A percentile compares a stretch with the other conserved stretches of the same genome.
These are phyloP conservation scores for Tympanopsis confertula DNA, from an alignment of 2,329 filamentous ascomycete species.

Conservation along the genomic window DNA sequence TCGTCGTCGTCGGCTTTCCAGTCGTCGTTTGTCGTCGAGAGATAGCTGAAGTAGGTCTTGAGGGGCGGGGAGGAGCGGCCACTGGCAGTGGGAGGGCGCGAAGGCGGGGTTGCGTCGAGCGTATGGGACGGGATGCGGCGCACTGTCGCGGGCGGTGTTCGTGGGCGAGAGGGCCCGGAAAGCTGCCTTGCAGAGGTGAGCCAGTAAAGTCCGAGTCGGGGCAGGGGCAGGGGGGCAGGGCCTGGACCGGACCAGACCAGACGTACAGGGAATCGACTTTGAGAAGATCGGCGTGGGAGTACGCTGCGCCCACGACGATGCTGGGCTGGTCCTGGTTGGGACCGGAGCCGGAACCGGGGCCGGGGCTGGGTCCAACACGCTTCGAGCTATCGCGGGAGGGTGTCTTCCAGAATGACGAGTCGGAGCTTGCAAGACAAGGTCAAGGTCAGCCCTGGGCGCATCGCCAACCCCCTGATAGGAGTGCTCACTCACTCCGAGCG, in stretches of 20 bases:
- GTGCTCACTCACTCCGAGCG: constrained; percentile 47
- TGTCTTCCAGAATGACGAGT: constrained; percentile 79
- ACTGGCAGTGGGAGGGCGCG: constrained; percentile 32
- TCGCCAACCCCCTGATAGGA: constrained; percentile 10
- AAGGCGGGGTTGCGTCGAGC: constrained; percentile 43
- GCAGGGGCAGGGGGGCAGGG: neutral
- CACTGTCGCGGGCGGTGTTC: constrained; percentile 64
- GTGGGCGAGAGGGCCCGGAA: constrained; percentile 49
- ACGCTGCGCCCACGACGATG: constrained; percentile 83
- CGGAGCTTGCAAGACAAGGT: constrained; percentile 47
- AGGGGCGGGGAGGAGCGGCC: constrained; percentile 51
- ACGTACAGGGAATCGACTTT: constrained; percentile 72
- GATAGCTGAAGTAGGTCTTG: constrained; percentile 68
- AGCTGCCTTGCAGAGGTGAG: constrained; percentile 34
- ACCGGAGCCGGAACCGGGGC: too few relatives aligned
- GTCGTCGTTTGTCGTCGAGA: constrained; percentile 71
- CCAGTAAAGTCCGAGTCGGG: constrained; percentile 4
- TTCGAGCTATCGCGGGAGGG: constrained; percentile 38
- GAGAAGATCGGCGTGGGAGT: constrained; percentile 90
- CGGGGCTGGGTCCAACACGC: constrained; percentile 42
- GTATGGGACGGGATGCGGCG: constrained; percentile 38
- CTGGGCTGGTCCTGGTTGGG: too few relatives aligned
- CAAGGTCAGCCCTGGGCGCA: constrained; percentile 5
- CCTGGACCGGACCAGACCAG: constrained; percentile 2
- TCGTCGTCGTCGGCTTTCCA: constrained; percentile 68